Evolutionary conservation across 2,329 filamentous ascomycete species (phyloP), one percentile per base, ranked within the genome.

Genomic region (Drechslerella coelobrocha): DNA sequence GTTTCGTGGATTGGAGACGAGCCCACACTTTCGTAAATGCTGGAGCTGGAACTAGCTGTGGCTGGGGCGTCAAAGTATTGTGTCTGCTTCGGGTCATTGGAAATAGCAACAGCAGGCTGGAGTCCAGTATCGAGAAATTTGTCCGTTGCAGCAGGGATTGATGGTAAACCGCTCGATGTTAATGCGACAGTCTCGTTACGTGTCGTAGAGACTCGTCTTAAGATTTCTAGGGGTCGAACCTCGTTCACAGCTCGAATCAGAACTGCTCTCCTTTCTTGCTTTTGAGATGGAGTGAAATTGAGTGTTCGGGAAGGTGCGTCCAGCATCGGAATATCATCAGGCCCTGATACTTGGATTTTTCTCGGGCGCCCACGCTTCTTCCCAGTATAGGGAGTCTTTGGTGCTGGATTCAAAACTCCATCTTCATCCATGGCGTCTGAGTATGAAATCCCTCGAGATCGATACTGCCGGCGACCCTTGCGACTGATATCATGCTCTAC

Each of bases 281-380:
- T 6, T 31, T 31, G 6, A 12, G 6, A 6, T 31, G 29, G 29
- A 31, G 29, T 31, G 29, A 12, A 6, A 31, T 31, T 31, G 6
- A 6, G 6, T 6, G 14, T 27, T n/a, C 23, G 47, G 17, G 43
- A 48, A 3, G 6, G 43, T 19, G 43, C 27, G 23, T 45, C 41
- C 19, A 21, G 41, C 41, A 21, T 45, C 14, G 41, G 8, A 17
- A 48, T 23, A 27, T 29, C 60, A 29, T 48, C 60, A 19, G n/a
- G n/a, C n/a, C n/a, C 29, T 47, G 7, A 10, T 31, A 41, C 8
- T 5, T 45, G 23, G 10, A 19, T 7, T 39, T 63, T 71, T 41
- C 23, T 63, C 1, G 53, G 66, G 37, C 66, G 62, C 9, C 66
- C 66, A 17, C 66, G 59, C 23, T 59, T 71, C 41, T 55, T 68